Conservation (phyloP, 352 stramenopile genomes). For the Phytophthora hibernalis region DNA sequence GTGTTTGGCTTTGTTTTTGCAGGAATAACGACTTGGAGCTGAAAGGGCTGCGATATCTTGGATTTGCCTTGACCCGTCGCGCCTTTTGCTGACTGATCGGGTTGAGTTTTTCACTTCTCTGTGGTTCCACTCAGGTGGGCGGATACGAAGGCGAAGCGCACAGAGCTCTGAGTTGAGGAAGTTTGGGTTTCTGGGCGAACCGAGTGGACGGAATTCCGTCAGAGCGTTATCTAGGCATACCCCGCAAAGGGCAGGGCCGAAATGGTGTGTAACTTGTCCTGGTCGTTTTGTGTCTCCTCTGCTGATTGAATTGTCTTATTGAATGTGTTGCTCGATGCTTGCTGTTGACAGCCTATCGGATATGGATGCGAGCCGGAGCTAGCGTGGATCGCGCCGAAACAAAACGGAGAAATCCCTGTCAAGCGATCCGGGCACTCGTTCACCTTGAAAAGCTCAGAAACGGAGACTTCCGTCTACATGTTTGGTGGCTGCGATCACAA, state of each 20-base stretch:
- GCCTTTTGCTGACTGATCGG: constrained; percentile 33
- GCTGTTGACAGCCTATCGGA: constrained; percentile 67
- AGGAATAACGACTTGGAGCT: constrained; percentile 22
- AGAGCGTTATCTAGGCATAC: constrained; percentile 6
- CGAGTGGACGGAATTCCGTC: background rate
- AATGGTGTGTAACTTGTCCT: constrained; percentile 32
- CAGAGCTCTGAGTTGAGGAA: background rate
- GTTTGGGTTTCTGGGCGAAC: background rate
- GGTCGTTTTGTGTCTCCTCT: background rate
- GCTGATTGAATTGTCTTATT: constrained; percentile 5
- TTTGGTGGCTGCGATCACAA: constrained; percentile 93
- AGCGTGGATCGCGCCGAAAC: constrained; percentile 89
- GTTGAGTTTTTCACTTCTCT: constrained; percentile 11
- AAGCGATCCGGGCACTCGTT: constrained; percentile 96
- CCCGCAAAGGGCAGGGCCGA: constrained; percentile 13
- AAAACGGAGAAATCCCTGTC: constrained; percentile 92
- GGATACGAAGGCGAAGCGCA: background rate
- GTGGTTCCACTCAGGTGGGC: background rate
- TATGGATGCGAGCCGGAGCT: constrained; percentile 90
- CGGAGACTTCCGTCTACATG: constrained; percentile 78
- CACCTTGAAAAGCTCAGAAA: constrained; percentile 84
- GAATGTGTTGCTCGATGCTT: constrained; percentile 13
- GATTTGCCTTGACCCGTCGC: constrained; percentile 30
- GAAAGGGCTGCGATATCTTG: constrained; percentile 34
- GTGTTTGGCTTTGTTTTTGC: constrained; percentile 8